Base-by-base conservation (phyloP, 2,329 filamentous ascomycete genomes). In the Beauveria medogensis region DNA sequence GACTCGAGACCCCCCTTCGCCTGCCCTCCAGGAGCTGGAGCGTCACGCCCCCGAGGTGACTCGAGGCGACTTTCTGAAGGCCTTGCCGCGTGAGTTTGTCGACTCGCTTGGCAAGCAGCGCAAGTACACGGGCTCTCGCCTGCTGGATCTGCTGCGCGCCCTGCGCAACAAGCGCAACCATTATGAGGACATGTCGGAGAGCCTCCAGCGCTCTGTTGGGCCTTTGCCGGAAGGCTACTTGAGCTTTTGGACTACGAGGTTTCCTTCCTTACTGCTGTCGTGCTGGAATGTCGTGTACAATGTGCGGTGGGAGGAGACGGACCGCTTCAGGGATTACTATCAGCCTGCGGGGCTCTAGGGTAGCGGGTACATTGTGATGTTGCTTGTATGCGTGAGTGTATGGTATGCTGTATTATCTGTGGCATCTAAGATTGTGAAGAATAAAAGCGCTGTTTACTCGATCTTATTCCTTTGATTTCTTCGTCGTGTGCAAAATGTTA, bases 131-230 rank as follows among this genome's bases (percentile, higher is more conserved):
- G 92, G 92, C 0, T 82, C 84, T 1, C 84, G 86, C 52, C 83
- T 99, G 70, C 76, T 99, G 59, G 94, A 99, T 74, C 80, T 99
- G 24, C 77, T 99, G 22, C 84, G 94, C 2, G 94, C 93, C 1
- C 78, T 99, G 60, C 82, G 94, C 26, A 99, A 99, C 75, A 99
- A 99, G 82, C 90, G 90, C 68, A 96, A 97, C 65, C 94, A 99
- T 71, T 99, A 97, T 72, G 92, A 96, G 69, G 94, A 99, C 72
- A 93, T 99, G 90, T 83, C 90, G 7, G 89, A 92, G 16, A 77
- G 85, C 54, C 82, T 96, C 64, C 93, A 82, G 68, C 78, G 77
- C 63, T 72, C 74, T 34, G 90, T 96, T 0, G 92, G 91, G 0
- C 76, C 86, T 9, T 71, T 93, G 62, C 89, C 91, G 0, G 87